Conservation (phyloP, 306 rosid genomes). For the Betula pendula region DNA sequence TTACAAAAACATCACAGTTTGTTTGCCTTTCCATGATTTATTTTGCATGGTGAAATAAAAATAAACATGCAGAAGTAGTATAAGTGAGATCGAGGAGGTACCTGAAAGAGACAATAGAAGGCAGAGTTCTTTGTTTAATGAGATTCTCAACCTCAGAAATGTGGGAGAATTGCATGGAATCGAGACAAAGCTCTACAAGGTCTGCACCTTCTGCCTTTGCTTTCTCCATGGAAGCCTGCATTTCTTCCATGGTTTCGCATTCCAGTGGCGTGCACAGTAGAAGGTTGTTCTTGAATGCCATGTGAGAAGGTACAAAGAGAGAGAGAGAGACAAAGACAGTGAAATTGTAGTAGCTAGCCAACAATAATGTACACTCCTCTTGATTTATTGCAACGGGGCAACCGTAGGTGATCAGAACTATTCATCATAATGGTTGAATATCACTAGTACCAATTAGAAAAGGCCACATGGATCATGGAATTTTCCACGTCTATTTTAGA, state of each 20-base stretch:
- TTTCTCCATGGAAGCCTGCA: conserved; percentile 24
- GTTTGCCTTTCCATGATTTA: too few species aligned
- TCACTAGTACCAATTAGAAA: too few species aligned
- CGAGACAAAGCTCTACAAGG: conserved; percentile 33
- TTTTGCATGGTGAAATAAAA: too few species aligned
- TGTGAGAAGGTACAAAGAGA: neutral
- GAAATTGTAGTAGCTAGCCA: neutral
- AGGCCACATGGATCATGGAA: too few species aligned
- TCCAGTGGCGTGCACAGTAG: conserved; percentile 23
- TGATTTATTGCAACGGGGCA: neutral
- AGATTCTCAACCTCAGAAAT: conserved; percentile 22
- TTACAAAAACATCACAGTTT: too few species aligned
- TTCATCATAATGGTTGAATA: too few species aligned
- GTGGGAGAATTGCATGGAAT: conserved; percentile 24
- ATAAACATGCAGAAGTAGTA: too few species aligned
- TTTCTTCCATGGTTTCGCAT: conserved; percentile 11
- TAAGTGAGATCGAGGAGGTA: too few species aligned
- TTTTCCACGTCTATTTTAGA: too few species aligned
- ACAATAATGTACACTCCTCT: neutral
- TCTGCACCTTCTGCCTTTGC: conserved; percentile 37
- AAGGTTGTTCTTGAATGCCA: conserved; percentile 20
- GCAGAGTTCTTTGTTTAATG: conserved; percentile 29
- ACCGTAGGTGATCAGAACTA: too few species aligned
- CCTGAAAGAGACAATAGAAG: conserved; percentile 30
- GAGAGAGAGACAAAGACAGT: too few species aligned